Conservation (phyloP, 345 rosid genomes). For the Euphorbia peplus region DNA sequence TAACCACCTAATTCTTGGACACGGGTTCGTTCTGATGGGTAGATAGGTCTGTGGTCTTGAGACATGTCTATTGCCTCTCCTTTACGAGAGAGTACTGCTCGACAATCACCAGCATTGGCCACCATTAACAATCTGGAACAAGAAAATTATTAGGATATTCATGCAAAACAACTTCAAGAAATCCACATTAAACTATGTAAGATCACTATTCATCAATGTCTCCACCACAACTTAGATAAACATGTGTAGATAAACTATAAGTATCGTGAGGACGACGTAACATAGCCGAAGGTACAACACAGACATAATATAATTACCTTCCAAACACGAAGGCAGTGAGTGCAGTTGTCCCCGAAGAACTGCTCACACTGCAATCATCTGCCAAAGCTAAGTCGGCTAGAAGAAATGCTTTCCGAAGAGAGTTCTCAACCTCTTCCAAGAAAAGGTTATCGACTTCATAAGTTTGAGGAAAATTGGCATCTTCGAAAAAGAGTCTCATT, state of each 20-base stretch:
- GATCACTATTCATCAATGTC: neutral
- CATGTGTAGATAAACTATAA: neutral
- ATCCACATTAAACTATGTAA: neutral
- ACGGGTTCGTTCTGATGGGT: conserved; percentile 34
- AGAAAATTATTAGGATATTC: conserved; percentile 1
- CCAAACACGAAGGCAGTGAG: conserved; percentile 70
- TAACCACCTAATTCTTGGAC: conserved; percentile 46
- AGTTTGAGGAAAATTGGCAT: conserved; percentile 56
- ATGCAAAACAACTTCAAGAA: too few relatives aligned
- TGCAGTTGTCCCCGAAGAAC: conserved; percentile 87
- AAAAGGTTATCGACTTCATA: conserved; percentile 43
- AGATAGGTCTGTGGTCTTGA: conserved; percentile 42
- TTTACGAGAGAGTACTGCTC: conserved; percentile 46
- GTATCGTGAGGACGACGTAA: neutral
- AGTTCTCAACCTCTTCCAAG: conserved; percentile 50
- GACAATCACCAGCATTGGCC: conserved; percentile 53
- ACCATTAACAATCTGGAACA: conserved; percentile 57
- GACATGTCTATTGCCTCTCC: conserved; percentile 48
- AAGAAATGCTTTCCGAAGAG: conserved; percentile 57
- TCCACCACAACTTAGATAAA: too few relatives aligned
- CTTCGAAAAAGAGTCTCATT: conserved; percentile 50
- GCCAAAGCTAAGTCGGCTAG: conserved; percentile 70
- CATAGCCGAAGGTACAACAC: neutral
- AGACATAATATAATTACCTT: conserved; percentile 46
- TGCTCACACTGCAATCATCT: conserved; percentile 50